phyloP scores from a whole-genome alignment of 768 basidiomycete genomes.

The Lanmaoa rubissima region DNA sequence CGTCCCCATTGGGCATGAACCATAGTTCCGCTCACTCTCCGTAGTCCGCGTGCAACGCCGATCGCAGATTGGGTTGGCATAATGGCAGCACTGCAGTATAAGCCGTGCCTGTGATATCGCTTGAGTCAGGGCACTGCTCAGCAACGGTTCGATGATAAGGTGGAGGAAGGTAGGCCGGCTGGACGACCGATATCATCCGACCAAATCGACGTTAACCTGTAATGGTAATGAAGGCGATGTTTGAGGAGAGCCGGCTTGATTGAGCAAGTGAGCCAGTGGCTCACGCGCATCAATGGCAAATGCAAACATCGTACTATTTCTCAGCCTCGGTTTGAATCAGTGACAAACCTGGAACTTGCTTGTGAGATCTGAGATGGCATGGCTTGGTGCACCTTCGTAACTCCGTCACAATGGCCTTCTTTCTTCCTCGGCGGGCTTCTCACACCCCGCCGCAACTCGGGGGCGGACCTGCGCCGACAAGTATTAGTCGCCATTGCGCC shows the following conservation, averaged over 20 bases:
- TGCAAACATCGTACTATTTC: too few relatives aligned
- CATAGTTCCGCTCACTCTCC: neutral
- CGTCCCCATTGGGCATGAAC: neutral
- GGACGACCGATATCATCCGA: neutral
- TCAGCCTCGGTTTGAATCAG: too few relatives aligned
- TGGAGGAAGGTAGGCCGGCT: constrained; percentile 5
- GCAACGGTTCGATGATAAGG: constrained; percentile 2
- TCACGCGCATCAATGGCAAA: neutral
- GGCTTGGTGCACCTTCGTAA: neutral
- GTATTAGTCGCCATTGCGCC: neutral
- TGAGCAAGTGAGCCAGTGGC: neutral
- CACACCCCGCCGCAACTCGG: neutral
- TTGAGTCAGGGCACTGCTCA: neutral
- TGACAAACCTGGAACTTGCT: too few relatives aligned
- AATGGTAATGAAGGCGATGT: neutral
- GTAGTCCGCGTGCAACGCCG: constrained; percentile 7
- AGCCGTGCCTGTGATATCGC: constrained; percentile 2
- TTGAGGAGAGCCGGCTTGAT: neutral
- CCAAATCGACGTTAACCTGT: neutral
- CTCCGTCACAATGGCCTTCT: neutral
- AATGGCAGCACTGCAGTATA: neutral
- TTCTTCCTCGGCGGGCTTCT: neutral
- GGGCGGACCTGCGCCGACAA: neutral
- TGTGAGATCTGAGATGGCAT: too few relatives aligned
- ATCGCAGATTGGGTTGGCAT: constrained; percentile 7